A percentile compares a stretch with the other conserved stretches of the same genome.
Conservation (phyloP, 2,329 filamentous ascomycete genomes). For the Laburnicola sp. region DNA sequence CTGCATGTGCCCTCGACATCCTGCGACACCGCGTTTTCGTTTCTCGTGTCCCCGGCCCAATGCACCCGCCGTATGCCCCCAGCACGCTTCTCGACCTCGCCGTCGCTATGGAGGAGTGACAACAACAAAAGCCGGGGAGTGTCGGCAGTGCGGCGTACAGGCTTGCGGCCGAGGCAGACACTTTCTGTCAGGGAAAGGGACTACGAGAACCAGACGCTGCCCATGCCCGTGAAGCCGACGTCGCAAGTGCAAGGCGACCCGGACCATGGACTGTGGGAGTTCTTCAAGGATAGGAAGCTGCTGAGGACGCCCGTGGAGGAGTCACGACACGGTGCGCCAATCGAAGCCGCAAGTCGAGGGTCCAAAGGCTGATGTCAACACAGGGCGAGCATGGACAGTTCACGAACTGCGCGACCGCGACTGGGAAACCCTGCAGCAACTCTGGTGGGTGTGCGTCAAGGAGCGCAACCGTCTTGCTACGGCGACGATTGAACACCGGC, state of each 20-base stretch:
- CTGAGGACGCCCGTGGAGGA: constrained; percentile 73
- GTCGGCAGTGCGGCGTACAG: constrained; percentile 77
- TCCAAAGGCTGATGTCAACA: constrained; percentile 4
- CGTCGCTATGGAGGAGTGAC: constrained; percentile 63
- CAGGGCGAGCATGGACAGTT: constrained; percentile 77
- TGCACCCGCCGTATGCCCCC: constrained; percentile 43
- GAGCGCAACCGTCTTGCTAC: constrained; percentile 91
- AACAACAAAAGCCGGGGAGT: constrained; percentile 79
- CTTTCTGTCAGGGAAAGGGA: constrained; percentile 72
- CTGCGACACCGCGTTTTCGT: constrained; percentile 28
- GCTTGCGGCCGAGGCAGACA: constrained; percentile 65
- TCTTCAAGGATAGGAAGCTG: constrained; percentile 74
- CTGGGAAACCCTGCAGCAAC: constrained; percentile 87
- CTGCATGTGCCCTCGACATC: constrained; percentile 18
- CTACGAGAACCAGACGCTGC: constrained; percentile 54
- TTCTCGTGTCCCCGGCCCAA: constrained; percentile 31
- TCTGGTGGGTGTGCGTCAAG: constrained; percentile 94
- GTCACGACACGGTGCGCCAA: constrained; percentile 62
- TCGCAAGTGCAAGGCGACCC: constrained; percentile 65
- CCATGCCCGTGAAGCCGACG: constrained; percentile 67
- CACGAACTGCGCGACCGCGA: constrained; percentile 86
- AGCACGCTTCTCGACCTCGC: constrained; percentile 58
- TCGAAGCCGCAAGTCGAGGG: neutral
- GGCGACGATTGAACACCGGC: constrained; percentile 67
- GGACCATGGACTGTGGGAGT: constrained; percentile 88